Conservation (phyloP, 163 green algal species). For the Prototheca cutis region DNA sequence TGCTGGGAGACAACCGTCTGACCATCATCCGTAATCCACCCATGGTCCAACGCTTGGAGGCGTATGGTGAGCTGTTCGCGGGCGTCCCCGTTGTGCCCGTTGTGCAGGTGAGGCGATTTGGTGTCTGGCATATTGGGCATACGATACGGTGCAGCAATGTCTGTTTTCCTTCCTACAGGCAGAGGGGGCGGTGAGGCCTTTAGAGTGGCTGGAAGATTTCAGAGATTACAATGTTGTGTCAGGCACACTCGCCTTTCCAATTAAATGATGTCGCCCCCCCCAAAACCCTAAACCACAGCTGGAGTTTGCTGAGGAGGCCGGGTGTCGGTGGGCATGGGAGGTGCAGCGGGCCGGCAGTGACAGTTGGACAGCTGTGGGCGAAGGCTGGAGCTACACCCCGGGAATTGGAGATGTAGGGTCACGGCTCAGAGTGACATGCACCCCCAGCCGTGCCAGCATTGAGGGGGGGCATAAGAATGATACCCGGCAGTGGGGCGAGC, state of each 20-base stretch:
- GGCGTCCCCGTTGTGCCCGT: conserved; percentile 18
- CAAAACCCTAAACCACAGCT: conserved; percentile 27
- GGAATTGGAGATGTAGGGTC: conserved; percentile 42
- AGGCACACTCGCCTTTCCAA: no score
- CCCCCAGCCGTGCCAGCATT: conserved; percentile 15
- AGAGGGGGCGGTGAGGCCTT: no score
- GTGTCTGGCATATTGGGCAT: no score
- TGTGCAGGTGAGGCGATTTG: conserved; percentile 11
- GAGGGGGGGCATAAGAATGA: neutral
- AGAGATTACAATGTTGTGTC: no score
- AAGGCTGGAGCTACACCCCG: conserved; percentile 38
- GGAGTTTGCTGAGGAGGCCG: conserved; percentile 37
- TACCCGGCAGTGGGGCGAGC: neutral
- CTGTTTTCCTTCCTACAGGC: no score
- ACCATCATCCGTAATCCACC: conserved; percentile 56
- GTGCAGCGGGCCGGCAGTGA: conserved; percentile 6
- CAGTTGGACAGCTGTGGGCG: conserved; percentile 10
- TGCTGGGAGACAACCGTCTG: conserved; percentile 35
- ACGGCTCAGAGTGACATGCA: conserved; percentile 53
- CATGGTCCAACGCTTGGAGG: conserved; percentile 41
- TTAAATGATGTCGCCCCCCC: no score
- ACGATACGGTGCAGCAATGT: no score
- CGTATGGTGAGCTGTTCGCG: conserved; percentile 14
- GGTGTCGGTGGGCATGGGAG: conserved; percentile 42
- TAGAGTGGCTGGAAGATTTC: no score